These are phyloP conservation scores for Mediolabrus comicus DNA, from an alignment of 108 stramenopile species.

Conservation along the genomic window DNA sequence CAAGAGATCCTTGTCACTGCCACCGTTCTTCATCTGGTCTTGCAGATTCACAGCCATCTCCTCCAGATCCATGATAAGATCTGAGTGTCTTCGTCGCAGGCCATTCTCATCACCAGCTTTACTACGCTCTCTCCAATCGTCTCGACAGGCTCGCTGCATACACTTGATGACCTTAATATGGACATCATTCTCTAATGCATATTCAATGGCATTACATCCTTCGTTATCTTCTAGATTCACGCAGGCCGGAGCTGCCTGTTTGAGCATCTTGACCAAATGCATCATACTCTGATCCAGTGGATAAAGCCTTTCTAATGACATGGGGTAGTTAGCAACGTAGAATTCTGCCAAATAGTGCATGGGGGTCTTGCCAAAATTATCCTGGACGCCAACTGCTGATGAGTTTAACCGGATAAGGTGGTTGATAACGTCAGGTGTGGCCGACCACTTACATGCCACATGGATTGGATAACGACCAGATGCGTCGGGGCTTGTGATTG, in stretches of 20 bases:
- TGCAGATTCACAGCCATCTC: slow-evolving; percentile 6
- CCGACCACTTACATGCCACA: slow-evolving; percentile 30
- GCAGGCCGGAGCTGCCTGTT: slow-evolving; percentile 10
- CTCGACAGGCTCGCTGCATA: slow-evolving; percentile 30
- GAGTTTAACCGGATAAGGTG: slow-evolving; percentile 13
- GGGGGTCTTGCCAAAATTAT: slow-evolving; percentile 30
- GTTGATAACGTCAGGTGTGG: slow-evolving; percentile 22
- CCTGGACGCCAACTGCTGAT: slow-evolving; percentile 11
- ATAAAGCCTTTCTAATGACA: neutral
- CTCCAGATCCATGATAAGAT: slow-evolving; percentile 21
- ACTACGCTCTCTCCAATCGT: slow-evolving; percentile 20
- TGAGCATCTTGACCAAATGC: slow-evolving; percentile 15
- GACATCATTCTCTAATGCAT: slow-evolving; percentile 19
- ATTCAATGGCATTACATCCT: slow-evolving; percentile 28
- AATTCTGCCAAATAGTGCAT: slow-evolving; percentile 32
- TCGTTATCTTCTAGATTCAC: slow-evolving; percentile 31
- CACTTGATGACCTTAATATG: slow-evolving; percentile 25
- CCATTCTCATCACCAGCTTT: neutral
- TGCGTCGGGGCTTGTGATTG: slow-evolving; percentile 8
- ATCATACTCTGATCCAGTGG: slow-evolving; percentile 21
- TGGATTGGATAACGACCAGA: slow-evolving; percentile 26
- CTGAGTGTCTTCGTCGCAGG: slow-evolving; percentile 7
- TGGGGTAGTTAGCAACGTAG: slow-evolving; percentile 16
- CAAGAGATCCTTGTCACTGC: neutral
- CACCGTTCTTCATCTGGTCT: neutral